Conservation (phyloP, 1,139 yeast species). For the Saccharomyces hybrid region DNA sequence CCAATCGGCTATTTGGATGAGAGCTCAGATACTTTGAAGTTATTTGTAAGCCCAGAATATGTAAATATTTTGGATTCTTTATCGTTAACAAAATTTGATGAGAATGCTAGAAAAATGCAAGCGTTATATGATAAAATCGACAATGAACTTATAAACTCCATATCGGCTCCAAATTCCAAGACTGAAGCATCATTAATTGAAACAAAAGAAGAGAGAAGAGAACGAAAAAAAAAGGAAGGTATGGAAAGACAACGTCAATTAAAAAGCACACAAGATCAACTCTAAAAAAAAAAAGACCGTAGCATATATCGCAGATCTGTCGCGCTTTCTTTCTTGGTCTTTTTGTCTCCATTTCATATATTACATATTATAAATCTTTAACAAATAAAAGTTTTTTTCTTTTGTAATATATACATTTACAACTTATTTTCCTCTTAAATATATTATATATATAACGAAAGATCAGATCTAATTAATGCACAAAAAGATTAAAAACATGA, state of each 20-base stretch:
- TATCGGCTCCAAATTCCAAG: neutral
- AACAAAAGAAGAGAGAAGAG: conserved; percentile 51
- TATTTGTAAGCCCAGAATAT: conserved; percentile 46
- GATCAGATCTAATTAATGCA: conserved; percentile 7
- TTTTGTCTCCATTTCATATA: neutral
- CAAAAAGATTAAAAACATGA: neutral
- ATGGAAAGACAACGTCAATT: conserved; percentile 38
- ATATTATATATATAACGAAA: neutral
- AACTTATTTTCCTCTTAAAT: neutral
- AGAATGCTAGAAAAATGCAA: conserved; percentile 51
- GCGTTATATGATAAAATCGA: conserved; percentile 42
- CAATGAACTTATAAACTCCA: conserved; percentile 22
- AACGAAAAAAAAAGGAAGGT: conserved; percentile 56
- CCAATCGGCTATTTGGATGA: conserved; percentile 56
- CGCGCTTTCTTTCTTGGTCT: neutral
- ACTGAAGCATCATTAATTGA: conserved; percentile 25
- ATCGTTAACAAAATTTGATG: conserved; percentile 53
- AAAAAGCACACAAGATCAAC: conserved; percentile 4
- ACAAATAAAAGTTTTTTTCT: neutral
- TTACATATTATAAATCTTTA: neutral
- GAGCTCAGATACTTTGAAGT: conserved; percentile 27
- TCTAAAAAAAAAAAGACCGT: neutral
- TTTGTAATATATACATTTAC: neutral
- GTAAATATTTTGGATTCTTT: conserved; percentile 42
- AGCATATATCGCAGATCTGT: no score